Evolutionary conservation across 441 rosid genomes (phyloP), one percentile per base, ranked within the genome.

Genomic region (Geranium incanum): DNA sequence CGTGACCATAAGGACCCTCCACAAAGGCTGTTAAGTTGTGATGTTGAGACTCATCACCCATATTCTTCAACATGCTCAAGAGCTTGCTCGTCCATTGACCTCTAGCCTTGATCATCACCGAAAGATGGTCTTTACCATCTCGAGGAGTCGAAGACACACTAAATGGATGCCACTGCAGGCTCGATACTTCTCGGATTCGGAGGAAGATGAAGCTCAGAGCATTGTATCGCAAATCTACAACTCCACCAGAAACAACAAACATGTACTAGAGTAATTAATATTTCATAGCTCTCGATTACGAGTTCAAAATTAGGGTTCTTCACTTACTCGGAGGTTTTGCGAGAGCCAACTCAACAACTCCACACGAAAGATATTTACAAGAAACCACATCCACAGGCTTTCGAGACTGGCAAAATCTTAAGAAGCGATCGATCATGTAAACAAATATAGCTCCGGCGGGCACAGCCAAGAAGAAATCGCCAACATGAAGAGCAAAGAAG

Each of bases 161-260:
- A 73, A 86, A 87, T 39, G 88, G 89, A 81, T 87, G 92, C 89
- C 92, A 87, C 55, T 87, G 92, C 74, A 86, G 77, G 89, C 88
- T 86, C 33, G 92, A 86, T 28, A 87, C 67, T 75, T 87, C 92
- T 73, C 86, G 84, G 45, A 88, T 79, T 87, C 88, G 96, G 71
- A 92, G 84, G 84, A 92, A 92, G 57, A 91, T 69, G 66, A 90
- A 93, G 71, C 97, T 90, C 52, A 93, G 87, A 12, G 98, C 90
- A 72, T 89, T 93, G 80, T 93, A 93, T n/a, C 77, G 72, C 78
- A 93, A 76, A 84, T 78, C 97, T 92, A 38, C 0, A 38, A 4
- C 1, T 4, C 0, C 1, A 65, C 62, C 67, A 23, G 33, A 23
- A 39, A 38, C 5, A 70, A 68, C 60, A 23, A 11, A 36, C n/a